These are phyloP conservation scores for Voacanga thouarsii DNA, from an alignment of 257 asterid species.

Conservation along the genomic window DNA sequence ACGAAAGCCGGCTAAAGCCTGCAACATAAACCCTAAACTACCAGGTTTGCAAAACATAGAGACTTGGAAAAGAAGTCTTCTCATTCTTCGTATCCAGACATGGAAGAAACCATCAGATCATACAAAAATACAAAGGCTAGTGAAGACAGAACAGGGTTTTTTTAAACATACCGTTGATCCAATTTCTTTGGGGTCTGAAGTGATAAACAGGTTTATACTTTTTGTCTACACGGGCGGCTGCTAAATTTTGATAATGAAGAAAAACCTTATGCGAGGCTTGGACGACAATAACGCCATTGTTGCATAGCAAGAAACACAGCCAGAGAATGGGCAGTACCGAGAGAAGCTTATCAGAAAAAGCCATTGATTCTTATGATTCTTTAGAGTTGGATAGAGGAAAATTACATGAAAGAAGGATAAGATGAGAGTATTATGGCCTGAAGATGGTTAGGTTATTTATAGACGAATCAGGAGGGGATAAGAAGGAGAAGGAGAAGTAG, in stretches of 20 bases:
- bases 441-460: neutral
- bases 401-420: neutral
- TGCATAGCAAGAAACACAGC: neutral
- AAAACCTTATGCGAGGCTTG: constrained; percentile 32
- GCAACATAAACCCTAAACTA: neutral
- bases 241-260: constrained; percentile 13
- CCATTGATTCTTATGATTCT: neutral
- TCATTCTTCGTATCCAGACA: too few species aligned
- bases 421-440: neutral
- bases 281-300: constrained; percentile 9
- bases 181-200: constrained; percentile 32
- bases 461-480: neutral
- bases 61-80: too few species aligned
- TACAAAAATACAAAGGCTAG: too few species aligned
- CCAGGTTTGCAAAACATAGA: neutral
- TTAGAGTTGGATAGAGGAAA: too few species aligned
- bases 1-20: too few species aligned
- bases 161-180: constrained; percentile 38
- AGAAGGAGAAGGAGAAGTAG: neutral
- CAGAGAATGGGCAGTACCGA: constrained; percentile 5
- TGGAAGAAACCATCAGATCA: too few species aligned
- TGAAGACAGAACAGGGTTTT: too few species aligned
- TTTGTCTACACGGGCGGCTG: constrained; percentile 7
- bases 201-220: constrained; percentile 33
- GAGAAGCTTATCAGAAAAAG: neutral